Evolutionary conservation across 371 early-diverging fungal genomes (phyloP).

Genomic region (Mortierella sp.): DNA sequence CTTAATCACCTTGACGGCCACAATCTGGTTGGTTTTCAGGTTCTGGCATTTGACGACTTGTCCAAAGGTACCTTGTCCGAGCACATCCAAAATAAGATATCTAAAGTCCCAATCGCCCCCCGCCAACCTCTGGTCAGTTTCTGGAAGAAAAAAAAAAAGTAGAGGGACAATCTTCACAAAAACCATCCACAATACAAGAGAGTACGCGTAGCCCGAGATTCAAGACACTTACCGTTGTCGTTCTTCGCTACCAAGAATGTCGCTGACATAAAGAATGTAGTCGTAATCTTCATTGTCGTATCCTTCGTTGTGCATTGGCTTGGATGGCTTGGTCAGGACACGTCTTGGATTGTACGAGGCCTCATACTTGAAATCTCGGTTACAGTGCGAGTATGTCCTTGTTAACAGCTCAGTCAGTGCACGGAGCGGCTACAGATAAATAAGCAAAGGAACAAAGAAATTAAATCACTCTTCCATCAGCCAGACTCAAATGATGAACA

Average conservation of each 20-base stretch:
- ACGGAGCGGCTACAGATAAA: constrained; percentile 50
- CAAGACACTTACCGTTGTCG: constrained; percentile 76
- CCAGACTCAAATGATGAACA: background rate
- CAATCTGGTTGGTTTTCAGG: constrained; percentile 81
- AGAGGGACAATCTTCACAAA: background rate
- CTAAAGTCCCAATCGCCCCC: constrained; percentile 38
- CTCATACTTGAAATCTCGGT: constrained; percentile 80
- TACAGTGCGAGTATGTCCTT: constrained; percentile 76
- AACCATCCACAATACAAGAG: no score
- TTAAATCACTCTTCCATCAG: background rate
- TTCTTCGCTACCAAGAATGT: constrained; percentile 86
- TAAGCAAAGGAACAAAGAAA: constrained; percentile 5
- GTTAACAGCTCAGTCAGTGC: constrained; percentile 72
- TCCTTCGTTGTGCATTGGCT: constrained; percentile 89
- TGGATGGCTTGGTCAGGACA: constrained; percentile 92
- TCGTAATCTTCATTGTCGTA: constrained; percentile 94
- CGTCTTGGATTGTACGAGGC: constrained; percentile 83
- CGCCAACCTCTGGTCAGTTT: no score
- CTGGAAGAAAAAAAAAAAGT: background rate
- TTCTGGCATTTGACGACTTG: constrained; percentile 97
- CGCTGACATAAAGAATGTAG: constrained; percentile 95
- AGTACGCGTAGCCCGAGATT: background rate
- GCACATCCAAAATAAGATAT: constrained; percentile 87
- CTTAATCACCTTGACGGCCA: constrained; percentile 98
- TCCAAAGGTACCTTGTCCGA: constrained; percentile 99